Evolutionary conservation across 352 stramenopile genomes (phyloP), one percentile per base, ranked within the genome.

Genomic region (Pythium brachiatum): DNA sequence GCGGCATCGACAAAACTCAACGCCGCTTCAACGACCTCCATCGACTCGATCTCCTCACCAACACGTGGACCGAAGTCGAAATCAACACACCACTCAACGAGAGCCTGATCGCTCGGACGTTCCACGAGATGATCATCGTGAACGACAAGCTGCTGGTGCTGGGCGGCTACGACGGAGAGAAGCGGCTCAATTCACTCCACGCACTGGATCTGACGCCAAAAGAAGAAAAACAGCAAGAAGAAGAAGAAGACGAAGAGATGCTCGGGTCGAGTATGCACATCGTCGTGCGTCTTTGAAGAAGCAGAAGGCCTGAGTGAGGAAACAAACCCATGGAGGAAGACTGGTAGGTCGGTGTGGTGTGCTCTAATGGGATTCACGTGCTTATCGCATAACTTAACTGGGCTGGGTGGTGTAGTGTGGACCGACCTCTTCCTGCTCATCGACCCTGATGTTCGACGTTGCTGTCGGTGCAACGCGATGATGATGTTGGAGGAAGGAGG

Each of bases 21-120:
- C 85, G 73, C 31, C 83, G 86, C 2, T 95, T 93, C 43, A 93
- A 94, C 57, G 86, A 95, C 60, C 57, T 95, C 27, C 79, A 92
- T 53, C 72, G 78, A 25, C 72, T 93, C 2, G 78, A 94, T 57
- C 63, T 92, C 25, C 60, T 68, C 12, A 93, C 78, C 2, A 91
- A 92, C 57, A 87, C 79, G 23, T 95, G 86, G 86, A 91, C 71
- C 44, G 76, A 90, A 67, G 78, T 93, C 6, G 86, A 83, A 62
- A 90, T 80, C 21, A 86, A 75, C 44, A 76, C 89, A 16, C 86
- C 83, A 3, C 6, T 3, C 9, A 12, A 16, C 34, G 2, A 39
- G 9, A 2, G 2, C 5, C 34, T 15, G 1, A 90, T 78, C 62
- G 91, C 79, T 23, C 75, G 86, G 8, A 95, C 84, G 23, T 95